Conservation (phyloP, 345 rosid species). For the Iberis pinnata region DNA sequence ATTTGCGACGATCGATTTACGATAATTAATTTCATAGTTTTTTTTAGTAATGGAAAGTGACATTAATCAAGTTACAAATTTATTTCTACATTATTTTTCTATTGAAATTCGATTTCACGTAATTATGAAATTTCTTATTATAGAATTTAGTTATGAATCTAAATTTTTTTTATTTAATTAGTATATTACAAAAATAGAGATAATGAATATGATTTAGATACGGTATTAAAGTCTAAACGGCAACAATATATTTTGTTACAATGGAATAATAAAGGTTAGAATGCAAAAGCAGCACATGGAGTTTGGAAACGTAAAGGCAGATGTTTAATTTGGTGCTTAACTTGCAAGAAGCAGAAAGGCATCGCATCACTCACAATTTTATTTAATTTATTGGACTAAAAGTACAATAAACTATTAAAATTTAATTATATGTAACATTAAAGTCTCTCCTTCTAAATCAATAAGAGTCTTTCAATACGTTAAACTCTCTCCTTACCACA, state of each 20-base stretch:
- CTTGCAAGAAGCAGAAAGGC: slow-evolving; percentile 37
- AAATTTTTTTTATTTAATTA: too few relatives aligned
- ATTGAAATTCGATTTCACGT: too few relatives aligned
- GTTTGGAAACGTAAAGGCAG: slow-evolving; percentile 35
- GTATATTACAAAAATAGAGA: too few relatives aligned
- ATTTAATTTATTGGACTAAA: neutral
- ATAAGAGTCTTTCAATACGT: slow-evolving; percentile 19
- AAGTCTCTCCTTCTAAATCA: slow-evolving; percentile 2
- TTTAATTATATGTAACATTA: slow-evolving; percentile 3
- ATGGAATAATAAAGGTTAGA: neutral
- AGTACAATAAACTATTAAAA: too few relatives aligned
- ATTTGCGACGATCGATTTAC: too few relatives aligned
- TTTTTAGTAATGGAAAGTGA: too few relatives aligned
- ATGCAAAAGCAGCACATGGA: slow-evolving; percentile 29
- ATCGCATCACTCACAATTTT: slow-evolving; percentile 16
- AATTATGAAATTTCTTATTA: too few relatives aligned
- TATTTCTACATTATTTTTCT: too few relatives aligned
- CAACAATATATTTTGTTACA: slow-evolving; percentile 10
- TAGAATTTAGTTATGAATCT: too few relatives aligned
- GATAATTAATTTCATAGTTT: too few relatives aligned
- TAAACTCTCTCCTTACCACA: slow-evolving; percentile 24
- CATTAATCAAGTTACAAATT: too few relatives aligned
- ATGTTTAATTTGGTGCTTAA: slow-evolving; percentile 27
- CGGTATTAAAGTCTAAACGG: slow-evolving; percentile 29
- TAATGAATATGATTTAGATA: slow-evolving; percentile 17